phyloP scores from a whole-genome alignment of 306 rosid genomes.

The Morella rubra region DNA sequence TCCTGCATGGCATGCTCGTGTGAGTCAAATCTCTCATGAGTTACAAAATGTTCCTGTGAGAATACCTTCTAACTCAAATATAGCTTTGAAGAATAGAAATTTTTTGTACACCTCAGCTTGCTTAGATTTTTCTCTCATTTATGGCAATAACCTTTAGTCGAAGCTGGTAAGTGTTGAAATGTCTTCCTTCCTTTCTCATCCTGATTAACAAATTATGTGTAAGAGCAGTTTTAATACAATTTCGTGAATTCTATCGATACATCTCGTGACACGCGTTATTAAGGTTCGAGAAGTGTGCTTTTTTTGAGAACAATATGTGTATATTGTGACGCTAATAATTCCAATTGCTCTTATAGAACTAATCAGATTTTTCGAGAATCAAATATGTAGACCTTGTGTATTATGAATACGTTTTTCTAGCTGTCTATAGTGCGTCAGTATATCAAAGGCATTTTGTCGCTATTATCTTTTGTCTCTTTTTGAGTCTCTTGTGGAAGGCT shows the following conservation, averaged over 20 bases:
- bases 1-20: neutral
- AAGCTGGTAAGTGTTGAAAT: constrained; percentile 50
- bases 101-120: constrained; percentile 65
- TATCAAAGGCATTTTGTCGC: constrained; percentile 47
- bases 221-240: too few relatives aligned
- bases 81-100: constrained; percentile 70
- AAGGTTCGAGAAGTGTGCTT: too few relatives aligned
- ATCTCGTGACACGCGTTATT: too few relatives aligned
- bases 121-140: constrained; percentile 68
- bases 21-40: too few relatives aligned
- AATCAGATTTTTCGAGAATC: too few relatives aligned
- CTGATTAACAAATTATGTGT: constrained; percentile 44
- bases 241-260: too few relatives aligned
- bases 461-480: constrained; percentile 58
- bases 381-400: constrained; percentile 59
- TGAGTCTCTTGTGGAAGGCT: constrained; percentile 64
- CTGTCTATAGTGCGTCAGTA: constrained; percentile 46
- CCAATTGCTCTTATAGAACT: too few relatives aligned
- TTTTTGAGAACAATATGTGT: too few relatives aligned
- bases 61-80: constrained; percentile 80
- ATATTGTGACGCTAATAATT: too few relatives aligned
- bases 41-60: neutral
- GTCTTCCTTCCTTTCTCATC: constrained; percentile 81
- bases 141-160: constrained; percentile 68
- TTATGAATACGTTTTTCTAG: constrained; percentile 58